Percentiles rank a stretch among this genome's conserved stretches.
phyloP scores from a whole-genome alignment of 805 yeast genomes.

The Cyberlindnera petersonii region DNA sequence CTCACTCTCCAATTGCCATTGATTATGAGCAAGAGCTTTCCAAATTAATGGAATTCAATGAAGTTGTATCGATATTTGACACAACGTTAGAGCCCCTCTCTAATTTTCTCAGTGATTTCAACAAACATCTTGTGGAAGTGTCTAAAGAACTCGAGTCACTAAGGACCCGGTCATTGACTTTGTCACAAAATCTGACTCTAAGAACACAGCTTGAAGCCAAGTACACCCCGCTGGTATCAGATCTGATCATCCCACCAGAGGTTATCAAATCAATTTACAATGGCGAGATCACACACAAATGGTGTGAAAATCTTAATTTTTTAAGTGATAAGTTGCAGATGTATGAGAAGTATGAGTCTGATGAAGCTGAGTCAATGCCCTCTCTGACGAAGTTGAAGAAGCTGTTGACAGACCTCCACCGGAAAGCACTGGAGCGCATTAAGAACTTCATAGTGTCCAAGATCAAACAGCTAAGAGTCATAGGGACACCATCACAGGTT shows the following conservation, averaged over 20 bases:
- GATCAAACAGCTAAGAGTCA: constrained; percentile 61
- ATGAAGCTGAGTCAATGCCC: constrained; percentile 14
- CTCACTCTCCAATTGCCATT: constrained; percentile 1
- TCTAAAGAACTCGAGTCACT: constrained; percentile 60
- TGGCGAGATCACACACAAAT: constrained; percentile 52
- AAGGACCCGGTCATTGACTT: constrained; percentile 47
- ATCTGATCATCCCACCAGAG: constrained; percentile 71
- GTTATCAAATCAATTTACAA: constrained; percentile 53
- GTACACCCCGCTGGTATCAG: constrained; percentile 73
- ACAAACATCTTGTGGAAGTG: constrained; percentile 49
- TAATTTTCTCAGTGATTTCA: constrained; percentile 51
- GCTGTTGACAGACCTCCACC: constrained; percentile 48
- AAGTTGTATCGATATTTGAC: constrained; percentile 22
- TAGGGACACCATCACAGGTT: constrained; percentile 67
- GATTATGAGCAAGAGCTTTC: constrained; percentile 13
- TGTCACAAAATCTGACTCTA: constrained; percentile 44
- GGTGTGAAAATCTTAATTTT: constrained; percentile 65
- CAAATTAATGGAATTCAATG: constrained; percentile 17
- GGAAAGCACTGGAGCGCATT: constrained; percentile 69
- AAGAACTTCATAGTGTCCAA: constrained; percentile 62
- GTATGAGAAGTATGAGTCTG: constrained; percentile 38
- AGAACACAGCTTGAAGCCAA: constrained; percentile 46
- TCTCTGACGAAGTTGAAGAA: constrained; percentile 23
- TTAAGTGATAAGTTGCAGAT: constrained; percentile 55
- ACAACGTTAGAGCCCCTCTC: constrained; percentile 44